Conservation (phyloP, 176 grass and related monocot species). For the sorghum (Sorghum bicolor) region DNA sequence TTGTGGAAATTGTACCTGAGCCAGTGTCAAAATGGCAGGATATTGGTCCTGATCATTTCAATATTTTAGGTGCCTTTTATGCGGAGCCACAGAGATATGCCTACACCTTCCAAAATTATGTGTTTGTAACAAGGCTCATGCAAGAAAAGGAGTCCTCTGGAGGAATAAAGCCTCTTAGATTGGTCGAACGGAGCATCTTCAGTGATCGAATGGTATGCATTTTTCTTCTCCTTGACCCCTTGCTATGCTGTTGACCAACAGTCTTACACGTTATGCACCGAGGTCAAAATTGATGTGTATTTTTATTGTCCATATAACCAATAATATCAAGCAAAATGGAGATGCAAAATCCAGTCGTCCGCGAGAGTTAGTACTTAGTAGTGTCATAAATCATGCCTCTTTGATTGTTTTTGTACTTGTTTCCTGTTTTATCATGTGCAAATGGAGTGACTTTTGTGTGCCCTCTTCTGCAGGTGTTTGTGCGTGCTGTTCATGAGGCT, state of each 20-base stretch:
- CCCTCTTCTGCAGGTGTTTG: conserved; percentile 50
- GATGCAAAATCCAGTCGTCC: neutral
- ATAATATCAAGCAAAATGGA: neutral
- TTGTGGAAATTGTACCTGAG: conserved; percentile 71
- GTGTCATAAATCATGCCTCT: neutral
- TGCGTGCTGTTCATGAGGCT: conserved; percentile 62
- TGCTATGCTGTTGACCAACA: neutral
- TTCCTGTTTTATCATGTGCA: neutral
- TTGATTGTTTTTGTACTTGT: neutral
- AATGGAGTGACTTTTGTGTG: neutral
- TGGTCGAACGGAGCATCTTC: conserved; percentile 77
- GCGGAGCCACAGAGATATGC: conserved; percentile 63
- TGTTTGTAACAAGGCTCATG: conserved; percentile 78
- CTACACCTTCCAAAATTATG: conserved; percentile 84
- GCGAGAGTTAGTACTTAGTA: neutral
- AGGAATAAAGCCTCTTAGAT: conserved; percentile 69
- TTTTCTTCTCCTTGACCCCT: neutral
- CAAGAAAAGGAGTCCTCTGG: conserved; percentile 63
- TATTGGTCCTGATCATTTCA: conserved; percentile 66
- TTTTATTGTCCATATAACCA: neutral
- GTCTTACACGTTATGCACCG: neutral
- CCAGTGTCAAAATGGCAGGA: conserved; percentile 74
- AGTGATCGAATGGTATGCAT: conserved; percentile 59
- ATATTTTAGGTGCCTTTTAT: conserved; percentile 69
- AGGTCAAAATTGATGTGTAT: neutral